Evolutionary conservation across 2,329 filamentous ascomycete species (phyloP), one percentile per base, ranked within the genome.

Genomic region (Blastomyces parvus): DNA sequence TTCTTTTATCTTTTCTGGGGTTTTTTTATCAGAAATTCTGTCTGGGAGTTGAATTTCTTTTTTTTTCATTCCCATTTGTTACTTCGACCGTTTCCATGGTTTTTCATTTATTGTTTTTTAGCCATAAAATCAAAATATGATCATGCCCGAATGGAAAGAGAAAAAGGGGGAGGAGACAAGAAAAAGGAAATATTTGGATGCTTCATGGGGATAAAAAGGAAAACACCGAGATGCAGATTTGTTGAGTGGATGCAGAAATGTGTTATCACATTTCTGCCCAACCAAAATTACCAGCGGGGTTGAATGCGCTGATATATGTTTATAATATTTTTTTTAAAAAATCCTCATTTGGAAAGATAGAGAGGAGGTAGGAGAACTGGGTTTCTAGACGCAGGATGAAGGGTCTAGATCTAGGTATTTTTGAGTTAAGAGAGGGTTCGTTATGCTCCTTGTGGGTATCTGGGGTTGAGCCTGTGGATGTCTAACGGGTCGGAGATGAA

Each of bases 401-500:
- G 56, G 22, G 25, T 59, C 13, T 44, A 38, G 36, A 42, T 44
- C 50, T 44, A 27, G 44, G 3, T 59, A 30, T 30, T 48, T 61
- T 44, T 36, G 27, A 27, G 52, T 17, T 22, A 38, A 38, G 60
- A 27, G 17, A 22, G 30, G 33, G 40, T 8, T 55, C n/a, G n/a
- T 40, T 27, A n/a, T 11, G 6, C 3, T 55, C 2, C 33, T 36
- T 33, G 19, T 9, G 59, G 64, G 58, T 53, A 36, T 48, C 30
- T 53, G 60, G 62, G 62, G 62, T 60, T 65, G 64, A 65, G 61
- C 61, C 63, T 63, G 25, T 40, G 55, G 42, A 53, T 30, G 13
- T 48, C 14, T 19, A 58, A n/a, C 14, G 22, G n/a, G n/a, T 19
- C 3, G 27, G 25, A 25, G 17, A 38, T 57, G 36, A 38, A 44